phyloP scores from a whole-genome alignment of 305 asterid genomes.

The Stenogyne calaminthoides region DNA sequence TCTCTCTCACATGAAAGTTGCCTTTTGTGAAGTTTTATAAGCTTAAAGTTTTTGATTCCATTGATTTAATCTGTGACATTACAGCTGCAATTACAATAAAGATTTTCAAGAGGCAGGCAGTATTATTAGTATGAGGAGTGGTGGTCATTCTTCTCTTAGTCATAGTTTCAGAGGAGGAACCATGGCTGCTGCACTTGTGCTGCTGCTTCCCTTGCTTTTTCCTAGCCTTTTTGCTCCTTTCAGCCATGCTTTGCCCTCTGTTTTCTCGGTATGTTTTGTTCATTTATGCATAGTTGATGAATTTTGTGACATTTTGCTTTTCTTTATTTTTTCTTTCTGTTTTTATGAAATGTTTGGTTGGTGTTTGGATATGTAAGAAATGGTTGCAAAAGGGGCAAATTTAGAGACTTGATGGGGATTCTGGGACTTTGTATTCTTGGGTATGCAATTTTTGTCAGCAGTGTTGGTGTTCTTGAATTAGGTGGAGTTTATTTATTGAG shows the following conservation, averaged over 20 bases:
- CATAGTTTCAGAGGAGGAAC: conserved; percentile 60
- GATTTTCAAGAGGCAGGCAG: conserved; percentile 34
- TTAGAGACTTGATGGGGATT: too few relatives aligned
- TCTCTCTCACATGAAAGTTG: conserved; percentile 29
- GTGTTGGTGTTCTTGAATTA: conserved; percentile 12
- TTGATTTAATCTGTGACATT: conserved; percentile 14
- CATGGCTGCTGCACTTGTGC: conserved; percentile 63
- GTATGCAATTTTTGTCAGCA: conserved; percentile 24
- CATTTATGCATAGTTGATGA: conserved; percentile 16
- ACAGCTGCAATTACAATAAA: conserved; percentile 35
- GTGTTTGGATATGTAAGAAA: conserved; percentile 7
- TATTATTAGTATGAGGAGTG: conserved; percentile 32
- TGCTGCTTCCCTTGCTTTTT: conserved; percentile 66
- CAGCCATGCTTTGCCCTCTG: conserved; percentile 70
- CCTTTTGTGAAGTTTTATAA: conserved; percentile 36
- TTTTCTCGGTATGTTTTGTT: conserved; percentile 54
- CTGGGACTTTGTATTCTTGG: too few relatives aligned
- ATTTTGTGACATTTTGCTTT: not conserved
- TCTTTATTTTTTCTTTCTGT: not conserved
- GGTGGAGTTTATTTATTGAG: not conserved
- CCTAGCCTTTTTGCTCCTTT: conserved; percentile 53
- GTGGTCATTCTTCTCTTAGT: conserved; percentile 35
- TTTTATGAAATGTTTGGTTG: not conserved
- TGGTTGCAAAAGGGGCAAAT: conserved; percentile 23
- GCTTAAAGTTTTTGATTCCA: conserved; percentile 23